A percentile compares a stretch with the other conserved stretches of the same genome.
Evolutionary conservation across 1,139 yeast species (phyloP).

Genomic region (Tardiomyces blankii): DNA sequence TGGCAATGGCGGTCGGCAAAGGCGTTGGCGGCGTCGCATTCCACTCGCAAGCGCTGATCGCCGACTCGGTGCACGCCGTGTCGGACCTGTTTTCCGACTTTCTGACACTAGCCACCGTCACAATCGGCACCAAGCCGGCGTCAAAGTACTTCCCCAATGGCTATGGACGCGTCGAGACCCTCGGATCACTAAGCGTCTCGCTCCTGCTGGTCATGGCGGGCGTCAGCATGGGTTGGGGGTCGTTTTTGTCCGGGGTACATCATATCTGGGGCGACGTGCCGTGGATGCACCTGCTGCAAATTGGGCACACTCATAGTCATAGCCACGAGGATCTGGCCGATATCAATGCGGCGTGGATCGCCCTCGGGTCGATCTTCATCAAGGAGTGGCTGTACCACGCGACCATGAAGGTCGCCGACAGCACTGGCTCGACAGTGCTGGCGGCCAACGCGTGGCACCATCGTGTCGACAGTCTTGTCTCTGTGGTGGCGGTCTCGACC

Average conservation of each 20-base stretch:
- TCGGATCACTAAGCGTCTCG: constrained; percentile 84
- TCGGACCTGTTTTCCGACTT: constrained; percentile 86
- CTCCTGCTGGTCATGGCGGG: constrained; percentile 80
- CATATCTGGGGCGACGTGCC: constrained; percentile 13
- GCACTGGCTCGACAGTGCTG: constrained; percentile 74
- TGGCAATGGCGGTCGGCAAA: constrained; percentile 77
- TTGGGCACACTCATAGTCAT: constrained; percentile 35
- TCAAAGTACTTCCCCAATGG: constrained; percentile 67
- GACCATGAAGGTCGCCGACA: constrained; percentile 67
- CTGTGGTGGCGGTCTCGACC: constrained; percentile 80
- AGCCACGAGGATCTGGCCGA: constrained; percentile 28
- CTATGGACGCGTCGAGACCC: constrained; percentile 83
- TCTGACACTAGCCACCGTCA: constrained; percentile 79
- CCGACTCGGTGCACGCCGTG: constrained; percentile 88
- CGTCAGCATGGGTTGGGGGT: constrained; percentile 81
- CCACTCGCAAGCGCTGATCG: constrained; percentile 89
- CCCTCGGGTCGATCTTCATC: constrained; percentile 72
- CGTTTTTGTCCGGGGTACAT: constrained; percentile 59
- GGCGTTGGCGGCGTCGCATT: constrained; percentile 83
- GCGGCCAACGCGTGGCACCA: constrained; percentile 99
- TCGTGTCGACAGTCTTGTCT: constrained; percentile 88
- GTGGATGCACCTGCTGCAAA: constrained; percentile 32
- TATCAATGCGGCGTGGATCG: constrained; percentile 91
- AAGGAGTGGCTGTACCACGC: constrained; percentile 82
- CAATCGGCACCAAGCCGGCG: constrained; percentile 61